Conservation (phyloP, 345 rosid species). For the Abelmoschus esculentus region DNA sequence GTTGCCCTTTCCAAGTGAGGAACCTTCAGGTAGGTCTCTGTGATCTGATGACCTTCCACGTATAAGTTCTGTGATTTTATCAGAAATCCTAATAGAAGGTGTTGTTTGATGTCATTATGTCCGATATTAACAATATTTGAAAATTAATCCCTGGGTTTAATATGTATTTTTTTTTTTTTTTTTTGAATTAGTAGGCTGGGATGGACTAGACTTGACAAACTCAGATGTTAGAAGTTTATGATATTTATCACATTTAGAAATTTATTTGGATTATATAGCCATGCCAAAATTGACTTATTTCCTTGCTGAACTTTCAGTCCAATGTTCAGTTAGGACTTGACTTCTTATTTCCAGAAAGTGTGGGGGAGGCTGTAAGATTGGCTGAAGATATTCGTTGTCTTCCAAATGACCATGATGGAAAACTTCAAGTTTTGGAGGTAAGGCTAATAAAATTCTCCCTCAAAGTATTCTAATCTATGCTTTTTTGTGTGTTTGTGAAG, state of each 20-base stretch:
- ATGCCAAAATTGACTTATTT: neutral
- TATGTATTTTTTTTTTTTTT: too few species aligned
- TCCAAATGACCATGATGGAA: conserved; percentile 79
- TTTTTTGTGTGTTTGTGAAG: neutral
- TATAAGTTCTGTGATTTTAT: neutral
- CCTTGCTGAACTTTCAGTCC: conserved; percentile 50
- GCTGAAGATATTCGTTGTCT: conserved; percentile 81
- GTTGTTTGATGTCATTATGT: conserved; percentile 2
- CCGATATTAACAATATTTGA: neutral
- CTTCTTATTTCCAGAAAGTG: conserved; percentile 89
- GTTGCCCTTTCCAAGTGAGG: conserved; percentile 84
- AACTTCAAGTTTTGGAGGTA: conserved; percentile 87
- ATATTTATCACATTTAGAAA: neutral
- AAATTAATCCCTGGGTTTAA: neutral
- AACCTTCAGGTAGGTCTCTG: conserved; percentile 55
- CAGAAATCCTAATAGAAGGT: neutral
- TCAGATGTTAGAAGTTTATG: neutral
- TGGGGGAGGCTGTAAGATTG: conserved; percentile 66
- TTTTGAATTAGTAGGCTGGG: neutral
- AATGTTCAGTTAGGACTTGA: conserved; percentile 84
- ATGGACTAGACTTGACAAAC: neutral
- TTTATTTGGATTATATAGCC: neutral
- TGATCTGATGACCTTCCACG: conserved; percentile 5
- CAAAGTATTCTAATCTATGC: conserved; percentile 6
- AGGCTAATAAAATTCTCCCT: conserved; percentile 13